Percentiles rank a stretch among this genome's conserved stretches.
Evolutionary conservation across 2,329 filamentous ascomycete genomes (phyloP).

Genomic region (Chaetomium globosum): DNA sequence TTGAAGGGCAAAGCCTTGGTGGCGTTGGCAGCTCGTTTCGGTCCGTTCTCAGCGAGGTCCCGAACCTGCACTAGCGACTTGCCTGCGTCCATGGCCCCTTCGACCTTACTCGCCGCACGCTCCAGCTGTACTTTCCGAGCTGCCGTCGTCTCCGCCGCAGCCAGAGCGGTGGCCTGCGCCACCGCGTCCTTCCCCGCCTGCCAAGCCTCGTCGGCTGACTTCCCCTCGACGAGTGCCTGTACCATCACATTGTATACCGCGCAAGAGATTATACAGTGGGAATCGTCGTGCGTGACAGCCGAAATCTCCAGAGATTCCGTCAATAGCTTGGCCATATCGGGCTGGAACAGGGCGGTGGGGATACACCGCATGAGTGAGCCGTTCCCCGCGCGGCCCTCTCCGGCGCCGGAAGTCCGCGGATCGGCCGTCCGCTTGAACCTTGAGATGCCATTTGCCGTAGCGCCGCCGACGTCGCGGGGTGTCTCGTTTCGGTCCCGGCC

Average conservation of each 20-base stretch:
- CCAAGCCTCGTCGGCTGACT: constrained; percentile 38
- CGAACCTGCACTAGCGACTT: constrained; percentile 34
- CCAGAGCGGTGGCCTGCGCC: neutral
- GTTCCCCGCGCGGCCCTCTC: constrained; percentile 47
- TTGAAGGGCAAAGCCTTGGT: constrained; percentile 38
- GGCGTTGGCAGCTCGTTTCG: constrained; percentile 38
- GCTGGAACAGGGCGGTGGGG: constrained; percentile 48
- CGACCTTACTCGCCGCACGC: constrained; percentile 31
- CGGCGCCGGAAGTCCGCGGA: constrained; percentile 44
- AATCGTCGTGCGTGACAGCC: constrained; percentile 37
- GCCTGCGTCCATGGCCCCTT: constrained; percentile 39
- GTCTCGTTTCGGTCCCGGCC: constrained; percentile 40
- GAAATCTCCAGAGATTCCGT: constrained; percentile 45
- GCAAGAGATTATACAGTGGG: constrained; percentile 38
- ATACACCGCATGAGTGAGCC: constrained; percentile 54
- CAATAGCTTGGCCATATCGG: constrained; percentile 36
- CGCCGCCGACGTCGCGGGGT: constrained; percentile 48
- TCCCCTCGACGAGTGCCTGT: constrained; percentile 40
- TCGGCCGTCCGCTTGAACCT: constrained; percentile 40
- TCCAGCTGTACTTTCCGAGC: constrained; percentile 11
- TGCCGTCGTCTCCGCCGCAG: neutral
- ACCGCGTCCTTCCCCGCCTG: constrained; percentile 33
- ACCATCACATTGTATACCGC: constrained; percentile 48
- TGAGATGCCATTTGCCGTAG: constrained; percentile 44
- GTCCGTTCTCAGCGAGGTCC: constrained; percentile 42